phyloP scores from a whole-genome alignment of 2,329 filamentous ascomycete genomes.

The Aspergillus nomiae region DNA sequence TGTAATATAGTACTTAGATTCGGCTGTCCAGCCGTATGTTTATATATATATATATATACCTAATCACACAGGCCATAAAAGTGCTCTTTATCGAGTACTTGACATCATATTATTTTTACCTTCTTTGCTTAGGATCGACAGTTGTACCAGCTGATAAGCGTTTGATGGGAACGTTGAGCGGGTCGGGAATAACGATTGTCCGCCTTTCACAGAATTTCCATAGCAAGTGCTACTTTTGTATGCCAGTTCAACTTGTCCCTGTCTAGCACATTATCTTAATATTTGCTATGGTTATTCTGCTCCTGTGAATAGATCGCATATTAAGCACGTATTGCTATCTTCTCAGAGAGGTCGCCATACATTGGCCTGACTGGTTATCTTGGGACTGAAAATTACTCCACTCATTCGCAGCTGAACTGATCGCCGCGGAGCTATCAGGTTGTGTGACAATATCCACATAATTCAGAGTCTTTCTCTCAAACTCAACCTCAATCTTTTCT shows the following conservation, averaged over 20 bases:
- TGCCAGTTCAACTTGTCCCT: constrained; percentile 14
- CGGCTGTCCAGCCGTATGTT: constrained; percentile 19
- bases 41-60: constrained; percentile 29
- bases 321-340: background rate
- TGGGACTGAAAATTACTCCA: background rate
- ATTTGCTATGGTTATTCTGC: constrained; percentile 2
- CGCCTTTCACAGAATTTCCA: constrained; percentile 33
- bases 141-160: background rate
- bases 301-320: constrained; percentile 2
- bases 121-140: background rate
- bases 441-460: background rate
- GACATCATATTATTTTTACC: background rate
- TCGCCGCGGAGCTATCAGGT: background rate
- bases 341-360: background rate
- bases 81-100: background rate
- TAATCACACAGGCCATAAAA: constrained; percentile 14
- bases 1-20: constrained; percentile 37
- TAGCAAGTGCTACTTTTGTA: constrained; percentile 11
- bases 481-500: background rate
- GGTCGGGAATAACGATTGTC: constrained; percentile 30
- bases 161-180: background rate
- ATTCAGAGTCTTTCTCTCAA: background rate
- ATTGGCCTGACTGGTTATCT: background rate
- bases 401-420: background rate
- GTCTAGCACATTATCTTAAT: constrained; percentile 9